Percentiles rank a stretch among this genome's conserved stretches.
Conservation (phyloP, 306 rosid species). For the Senna siamea region DNA sequence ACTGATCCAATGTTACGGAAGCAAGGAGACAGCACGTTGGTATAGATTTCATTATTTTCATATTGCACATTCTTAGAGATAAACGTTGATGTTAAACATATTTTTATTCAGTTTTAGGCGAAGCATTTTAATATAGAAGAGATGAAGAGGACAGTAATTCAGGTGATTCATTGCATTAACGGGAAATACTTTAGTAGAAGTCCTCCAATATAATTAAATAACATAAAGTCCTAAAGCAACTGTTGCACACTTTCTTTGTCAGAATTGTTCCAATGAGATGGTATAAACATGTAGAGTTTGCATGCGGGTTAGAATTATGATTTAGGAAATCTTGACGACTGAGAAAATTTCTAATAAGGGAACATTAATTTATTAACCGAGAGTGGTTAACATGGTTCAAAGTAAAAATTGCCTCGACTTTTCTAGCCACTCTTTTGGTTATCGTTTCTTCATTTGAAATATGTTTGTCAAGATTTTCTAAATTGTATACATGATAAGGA, state of each 20-base stretch:
- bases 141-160: background rate
- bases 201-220: background rate
- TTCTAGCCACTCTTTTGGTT: background rate
- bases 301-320: background rate
- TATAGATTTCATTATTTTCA: background rate
- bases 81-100: background rate
- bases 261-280: background rate
- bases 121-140: background rate
- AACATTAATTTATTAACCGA: background rate
- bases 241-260: background rate
- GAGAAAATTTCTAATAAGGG: background rate
- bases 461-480: background rate
- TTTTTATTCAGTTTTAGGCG: background rate
- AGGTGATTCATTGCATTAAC: background rate
- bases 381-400: background rate
- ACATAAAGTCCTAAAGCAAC: background rate
- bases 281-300: background rate
- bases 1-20: background rate
- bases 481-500: too few species aligned
- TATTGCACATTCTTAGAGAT: background rate
- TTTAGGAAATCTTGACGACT: background rate
- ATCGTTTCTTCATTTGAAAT: background rate
- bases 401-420: background rate
- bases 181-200: background rate
- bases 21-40: background rate